phyloP scores from a whole-genome alignment of 2,329 filamentous ascomycete genomes.

The Scedosporium apiospermum region DNA sequence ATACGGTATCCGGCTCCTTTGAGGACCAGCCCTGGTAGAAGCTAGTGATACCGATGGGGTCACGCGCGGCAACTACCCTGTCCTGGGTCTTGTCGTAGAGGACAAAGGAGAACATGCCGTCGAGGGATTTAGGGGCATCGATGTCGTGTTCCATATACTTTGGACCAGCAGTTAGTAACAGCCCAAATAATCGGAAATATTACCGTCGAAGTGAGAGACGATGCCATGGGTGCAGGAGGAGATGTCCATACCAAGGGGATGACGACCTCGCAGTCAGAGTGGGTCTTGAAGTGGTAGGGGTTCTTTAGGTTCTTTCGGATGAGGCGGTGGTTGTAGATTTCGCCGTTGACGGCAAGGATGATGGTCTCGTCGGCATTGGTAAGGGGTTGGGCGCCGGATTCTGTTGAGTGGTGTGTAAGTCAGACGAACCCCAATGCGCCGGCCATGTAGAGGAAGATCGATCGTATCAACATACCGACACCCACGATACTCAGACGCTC shows the following conservation, averaged over 20 bases:
- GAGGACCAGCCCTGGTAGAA: conserved; percentile 94
- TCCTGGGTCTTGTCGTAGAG: conserved; percentile 93
- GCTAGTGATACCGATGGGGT: conserved; percentile 94
- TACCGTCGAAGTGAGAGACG: not conserved
- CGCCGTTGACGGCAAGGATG: conserved; percentile 93
- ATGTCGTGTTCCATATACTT: conserved; percentile 88
- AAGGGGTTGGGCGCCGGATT: conserved; percentile 90
- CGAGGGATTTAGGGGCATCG: conserved; percentile 85
- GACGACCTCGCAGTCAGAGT: conserved; percentile 97
- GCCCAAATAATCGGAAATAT: no score
- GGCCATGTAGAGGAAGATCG: conserved; percentile 5
- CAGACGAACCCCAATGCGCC: not conserved
- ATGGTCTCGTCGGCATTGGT: conserved; percentile 84
- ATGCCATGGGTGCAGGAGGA: not conserved
- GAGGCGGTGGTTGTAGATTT: conserved; percentile 99
- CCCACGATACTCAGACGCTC: conserved; percentile 97
- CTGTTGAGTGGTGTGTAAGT: conserved; percentile 31
- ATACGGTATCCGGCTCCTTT: conserved; percentile 71
- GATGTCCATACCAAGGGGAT: conserved; percentile 73
- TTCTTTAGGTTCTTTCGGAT: conserved; percentile 78
- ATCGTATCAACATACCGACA: conserved; percentile 56
- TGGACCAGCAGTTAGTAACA: not conserved
- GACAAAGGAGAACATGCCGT: conserved; percentile 99
- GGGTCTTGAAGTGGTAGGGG: conserved; percentile 94
- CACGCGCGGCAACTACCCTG: conserved; percentile 84